Evolutionary conservation across 352 stramenopile species (phyloP).

Genomic region (Phytophthora palmivora): DNA sequence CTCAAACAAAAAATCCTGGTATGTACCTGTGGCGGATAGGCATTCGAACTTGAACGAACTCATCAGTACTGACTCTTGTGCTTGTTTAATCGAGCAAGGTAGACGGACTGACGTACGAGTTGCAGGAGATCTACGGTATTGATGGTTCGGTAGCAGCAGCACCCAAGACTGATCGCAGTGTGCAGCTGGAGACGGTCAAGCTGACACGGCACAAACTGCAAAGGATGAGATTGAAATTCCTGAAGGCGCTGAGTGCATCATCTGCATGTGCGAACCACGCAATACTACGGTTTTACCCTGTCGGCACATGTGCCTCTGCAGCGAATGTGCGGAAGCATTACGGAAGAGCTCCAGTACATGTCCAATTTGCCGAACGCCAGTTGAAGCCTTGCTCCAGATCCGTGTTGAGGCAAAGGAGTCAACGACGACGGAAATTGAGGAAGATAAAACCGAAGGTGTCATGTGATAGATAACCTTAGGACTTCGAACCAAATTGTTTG

Average conservation of each 20-base stretch:
- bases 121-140: constrained; percentile 91
- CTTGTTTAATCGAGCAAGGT: constrained; percentile 39
- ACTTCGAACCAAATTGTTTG: neutral
- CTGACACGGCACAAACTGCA: constrained; percentile 24
- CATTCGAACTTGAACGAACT: no score
- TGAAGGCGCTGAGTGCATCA: constrained; percentile 89
- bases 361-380: constrained; percentile 79
- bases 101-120: constrained; percentile 81
- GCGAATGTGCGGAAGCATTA: constrained; percentile 78
- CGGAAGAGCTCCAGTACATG: constrained; percentile 78
- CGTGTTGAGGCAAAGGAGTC: constrained; percentile 60
- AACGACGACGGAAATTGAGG: constrained; percentile 25
- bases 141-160: constrained; percentile 70
- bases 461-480: constrained; percentile 9
- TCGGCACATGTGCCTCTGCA: constrained; percentile 89
- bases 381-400: constrained; percentile 85
- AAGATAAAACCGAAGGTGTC: constrained; percentile 26
- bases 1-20: constrained; percentile 86
- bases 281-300: constrained; percentile 88
- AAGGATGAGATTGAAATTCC: constrained; percentile 70
- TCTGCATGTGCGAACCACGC: constrained; percentile 82
- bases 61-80: constrained; percentile 5
- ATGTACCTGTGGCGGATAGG: neutral
- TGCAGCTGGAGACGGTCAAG: constrained; percentile 33
- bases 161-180: constrained; percentile 41